Conservation (phyloP, 2,329 filamentous ascomycete species). For the Claviceps lovelessii region DNA sequence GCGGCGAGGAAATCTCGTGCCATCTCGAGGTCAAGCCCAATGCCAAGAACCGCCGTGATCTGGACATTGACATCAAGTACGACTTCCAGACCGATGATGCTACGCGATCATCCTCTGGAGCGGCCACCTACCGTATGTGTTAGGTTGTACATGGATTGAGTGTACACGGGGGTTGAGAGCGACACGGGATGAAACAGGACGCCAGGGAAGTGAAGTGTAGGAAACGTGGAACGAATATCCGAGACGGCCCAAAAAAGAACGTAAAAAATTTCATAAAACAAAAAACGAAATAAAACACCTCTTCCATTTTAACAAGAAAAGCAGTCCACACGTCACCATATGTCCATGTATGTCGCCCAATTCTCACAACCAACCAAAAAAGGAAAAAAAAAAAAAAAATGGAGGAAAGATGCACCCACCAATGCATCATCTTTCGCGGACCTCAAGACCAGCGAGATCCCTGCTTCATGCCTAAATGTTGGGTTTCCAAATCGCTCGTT, state of each 20-base stretch:
- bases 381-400: too few relatives aligned
- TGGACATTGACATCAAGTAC: conserved; percentile 83
- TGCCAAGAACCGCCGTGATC: conserved; percentile 81
- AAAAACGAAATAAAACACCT: too few relatives aligned
- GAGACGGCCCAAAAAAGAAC: not conserved
- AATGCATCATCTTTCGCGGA: too few relatives aligned
- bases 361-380: too few relatives aligned
- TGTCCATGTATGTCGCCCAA: too few relatives aligned
- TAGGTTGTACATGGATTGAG: conserved; percentile 18
- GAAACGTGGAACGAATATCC: not conserved
- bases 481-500: too few relatives aligned
- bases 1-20: conserved; percentile 66
- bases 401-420: too few relatives aligned
- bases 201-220: not conserved
- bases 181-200: too few relatives aligned
- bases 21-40: conserved; percentile 74
- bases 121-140: conserved; percentile 69
- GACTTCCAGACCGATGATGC: conserved; percentile 62
- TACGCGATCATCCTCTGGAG: conserved; percentile 52
- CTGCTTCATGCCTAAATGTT: too few relatives aligned
- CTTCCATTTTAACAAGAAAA: not conserved
- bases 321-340: too few relatives aligned
- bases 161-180: too few relatives aligned
- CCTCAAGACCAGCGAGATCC: too few relatives aligned
- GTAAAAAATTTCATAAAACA: not conserved